Evolutionary conservation across 2,329 filamentous ascomycete species (phyloP).

Genomic region (Trichophyton equinum): DNA sequence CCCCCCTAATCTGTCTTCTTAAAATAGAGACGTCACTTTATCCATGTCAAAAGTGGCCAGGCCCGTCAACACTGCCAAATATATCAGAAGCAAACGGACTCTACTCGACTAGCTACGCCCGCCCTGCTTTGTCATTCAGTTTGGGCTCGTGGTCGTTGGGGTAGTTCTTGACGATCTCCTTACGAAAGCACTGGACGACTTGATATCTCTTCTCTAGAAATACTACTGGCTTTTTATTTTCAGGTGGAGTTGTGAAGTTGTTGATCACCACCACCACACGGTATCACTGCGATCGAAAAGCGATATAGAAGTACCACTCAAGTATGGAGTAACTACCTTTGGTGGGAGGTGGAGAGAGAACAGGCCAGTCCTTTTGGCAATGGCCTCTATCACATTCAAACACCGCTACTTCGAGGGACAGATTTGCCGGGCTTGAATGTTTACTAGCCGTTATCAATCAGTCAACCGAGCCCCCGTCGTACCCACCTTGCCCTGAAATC

Average conservation of each 20-base stretch:
- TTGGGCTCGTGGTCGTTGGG: not conserved
- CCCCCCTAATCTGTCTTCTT: not conserved
- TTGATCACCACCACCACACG: not conserved
- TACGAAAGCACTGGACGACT: not conserved
- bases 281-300: not conserved
- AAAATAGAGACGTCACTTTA: not conserved
- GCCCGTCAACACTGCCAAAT: too few relatives aligned
- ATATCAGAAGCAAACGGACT: not conserved
- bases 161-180: not conserved
- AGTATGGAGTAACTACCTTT: not conserved
- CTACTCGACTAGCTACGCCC: not conserved
- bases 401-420: not conserved
- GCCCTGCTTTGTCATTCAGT: not conserved
- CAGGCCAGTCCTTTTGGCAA: conserved; percentile 4
- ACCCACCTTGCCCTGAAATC: not conserved
- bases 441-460: too few relatives aligned
- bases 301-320: not conserved
- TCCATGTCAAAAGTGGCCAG: too few relatives aligned
- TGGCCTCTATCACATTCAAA: not conserved
- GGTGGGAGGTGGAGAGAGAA: not conserved
- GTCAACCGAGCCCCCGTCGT: not conserved
- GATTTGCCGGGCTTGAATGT: not conserved
- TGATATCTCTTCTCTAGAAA: conserved; percentile 3
- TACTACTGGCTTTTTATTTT: not conserved
- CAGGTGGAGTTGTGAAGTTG: not conserved